A percentile compares a stretch with the other conserved stretches of the same genome.
These are phyloP conservation scores for Candida ipomoeae DNA, from an alignment of 805 yeast species.

Conservation along the genomic window DNA sequence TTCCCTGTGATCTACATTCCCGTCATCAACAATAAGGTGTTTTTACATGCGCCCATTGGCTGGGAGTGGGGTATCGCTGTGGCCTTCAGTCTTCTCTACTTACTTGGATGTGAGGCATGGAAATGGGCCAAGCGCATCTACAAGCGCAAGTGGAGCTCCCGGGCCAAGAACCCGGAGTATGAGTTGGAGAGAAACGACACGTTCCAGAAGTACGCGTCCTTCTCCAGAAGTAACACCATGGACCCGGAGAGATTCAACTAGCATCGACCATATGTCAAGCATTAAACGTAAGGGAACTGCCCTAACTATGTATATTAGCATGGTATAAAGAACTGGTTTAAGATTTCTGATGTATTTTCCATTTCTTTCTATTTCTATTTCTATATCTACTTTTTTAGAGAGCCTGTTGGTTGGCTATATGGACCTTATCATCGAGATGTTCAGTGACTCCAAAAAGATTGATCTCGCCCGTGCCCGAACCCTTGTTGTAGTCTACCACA, in stretches of 20 bases:
- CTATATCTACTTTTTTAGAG: background rate
- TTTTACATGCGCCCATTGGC: constrained; percentile 35
- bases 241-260: constrained; percentile 20
- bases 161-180: constrained; percentile 54
- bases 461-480: constrained; percentile 40
- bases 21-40: constrained; percentile 37
- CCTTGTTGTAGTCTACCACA: constrained; percentile 51
- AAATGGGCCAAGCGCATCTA: constrained; percentile 38
- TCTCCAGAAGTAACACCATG: constrained; percentile 50
- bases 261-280: background rate
- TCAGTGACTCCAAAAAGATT: constrained; percentile 59
- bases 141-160: constrained; percentile 21
- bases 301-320: background rate
- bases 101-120: constrained; percentile 35
- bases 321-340: background rate
- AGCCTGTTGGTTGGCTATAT: constrained; percentile 19
- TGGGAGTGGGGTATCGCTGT: constrained; percentile 39
- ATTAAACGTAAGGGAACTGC: background rate
- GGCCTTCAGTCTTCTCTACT: constrained; percentile 28
- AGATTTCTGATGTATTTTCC: too few relatives aligned
- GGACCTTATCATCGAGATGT: constrained; percentile 52
- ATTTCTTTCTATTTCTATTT: background rate
- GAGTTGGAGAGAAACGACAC: constrained; percentile 62
- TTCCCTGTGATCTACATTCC: constrained; percentile 41
- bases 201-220: constrained; percentile 57